Evolutionary conservation across 805 yeast genomes (phyloP).

Genomic region (Teunomyces stri): DNA sequence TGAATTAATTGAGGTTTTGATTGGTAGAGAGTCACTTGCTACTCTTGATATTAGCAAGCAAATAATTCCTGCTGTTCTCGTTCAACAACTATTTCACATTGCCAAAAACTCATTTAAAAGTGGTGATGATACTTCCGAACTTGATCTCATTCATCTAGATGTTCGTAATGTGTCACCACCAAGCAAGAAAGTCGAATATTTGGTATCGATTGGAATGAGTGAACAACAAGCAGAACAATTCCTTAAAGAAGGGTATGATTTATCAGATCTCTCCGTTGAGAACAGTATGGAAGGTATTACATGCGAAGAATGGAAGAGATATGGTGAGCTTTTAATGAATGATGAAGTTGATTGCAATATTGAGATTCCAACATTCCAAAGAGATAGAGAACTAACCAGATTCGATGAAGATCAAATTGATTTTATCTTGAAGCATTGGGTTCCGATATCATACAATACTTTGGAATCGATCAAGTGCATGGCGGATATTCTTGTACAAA

Average conservation of each 20-base stretch:
- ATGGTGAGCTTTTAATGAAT: not conserved
- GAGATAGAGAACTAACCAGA: no score
- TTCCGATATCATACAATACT: not conserved
- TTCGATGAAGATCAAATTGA: not conserved
- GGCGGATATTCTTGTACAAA: not conserved
- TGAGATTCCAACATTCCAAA: no score
- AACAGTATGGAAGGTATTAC: not conserved
- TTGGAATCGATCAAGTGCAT: not conserved
- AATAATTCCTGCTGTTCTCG: not conserved
- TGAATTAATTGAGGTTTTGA: not conserved
- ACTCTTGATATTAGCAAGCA: not conserved
- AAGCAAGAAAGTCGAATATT: not conserved
- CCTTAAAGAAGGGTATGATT: not conserved
- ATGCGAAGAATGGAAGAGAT: not conserved
- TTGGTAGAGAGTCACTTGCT: not conserved
- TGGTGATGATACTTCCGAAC: not conserved
- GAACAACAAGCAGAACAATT: not conserved
- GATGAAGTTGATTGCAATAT: no score
- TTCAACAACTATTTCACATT: not conserved
- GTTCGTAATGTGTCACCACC: not conserved
- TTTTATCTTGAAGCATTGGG: not conserved
- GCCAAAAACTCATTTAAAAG: not conserved
- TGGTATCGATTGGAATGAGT: not conserved
- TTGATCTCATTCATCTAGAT: not conserved
- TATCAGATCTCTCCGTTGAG: not conserved